These are phyloP conservation scores for Taiozyma sp. DNA, from an alignment of 1,139 yeast species.

Conservation along the genomic window DNA sequence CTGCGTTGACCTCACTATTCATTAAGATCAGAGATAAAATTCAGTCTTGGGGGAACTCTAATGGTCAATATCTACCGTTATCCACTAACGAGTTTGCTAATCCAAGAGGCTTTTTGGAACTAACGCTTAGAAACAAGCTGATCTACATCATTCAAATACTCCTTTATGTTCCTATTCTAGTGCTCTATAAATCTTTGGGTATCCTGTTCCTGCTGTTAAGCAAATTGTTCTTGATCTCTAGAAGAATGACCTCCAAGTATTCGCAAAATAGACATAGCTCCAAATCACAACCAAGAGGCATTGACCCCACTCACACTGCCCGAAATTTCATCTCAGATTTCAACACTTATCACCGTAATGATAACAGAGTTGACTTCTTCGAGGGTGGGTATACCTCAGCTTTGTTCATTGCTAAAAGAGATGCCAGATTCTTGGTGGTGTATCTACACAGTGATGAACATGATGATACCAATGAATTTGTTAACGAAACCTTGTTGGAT, in stretches of 20 bases:
- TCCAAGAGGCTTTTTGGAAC: conserved; percentile 8
- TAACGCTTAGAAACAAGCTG: conserved; percentile 14
- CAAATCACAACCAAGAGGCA: conserved; percentile 28
- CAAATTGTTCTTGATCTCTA: conserved; percentile 19
- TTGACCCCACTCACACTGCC: conserved; percentile 37
- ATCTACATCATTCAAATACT: conserved; percentile 16
- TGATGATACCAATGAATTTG: conserved; percentile 54
- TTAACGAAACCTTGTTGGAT: conserved; percentile 49
- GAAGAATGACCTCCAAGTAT: conserved; percentile 14
- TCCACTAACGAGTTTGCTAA: conserved; percentile 3
- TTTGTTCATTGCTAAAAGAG: conserved; percentile 56
- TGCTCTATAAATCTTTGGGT: conserved; percentile 13
- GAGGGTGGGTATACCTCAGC: conserved; percentile 81
- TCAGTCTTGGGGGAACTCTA: background rate
- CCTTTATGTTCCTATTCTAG: conserved; percentile 17
- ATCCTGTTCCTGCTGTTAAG: conserved; percentile 10
- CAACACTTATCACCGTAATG: conserved; percentile 29
- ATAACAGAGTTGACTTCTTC: conserved; percentile 35
- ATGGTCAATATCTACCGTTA: conserved; percentile 13
- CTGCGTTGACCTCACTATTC: background rate
- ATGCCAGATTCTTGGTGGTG: conserved; percentile 67
- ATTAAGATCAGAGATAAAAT: conserved; percentile 1
- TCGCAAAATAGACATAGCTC: conserved; percentile 22
- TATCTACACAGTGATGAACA: conserved; percentile 72
- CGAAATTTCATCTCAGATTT: conserved; percentile 33